phyloP scores from a whole-genome alignment of 2,329 filamentous ascomycete genomes.

The Daldinia sp. region DNA sequence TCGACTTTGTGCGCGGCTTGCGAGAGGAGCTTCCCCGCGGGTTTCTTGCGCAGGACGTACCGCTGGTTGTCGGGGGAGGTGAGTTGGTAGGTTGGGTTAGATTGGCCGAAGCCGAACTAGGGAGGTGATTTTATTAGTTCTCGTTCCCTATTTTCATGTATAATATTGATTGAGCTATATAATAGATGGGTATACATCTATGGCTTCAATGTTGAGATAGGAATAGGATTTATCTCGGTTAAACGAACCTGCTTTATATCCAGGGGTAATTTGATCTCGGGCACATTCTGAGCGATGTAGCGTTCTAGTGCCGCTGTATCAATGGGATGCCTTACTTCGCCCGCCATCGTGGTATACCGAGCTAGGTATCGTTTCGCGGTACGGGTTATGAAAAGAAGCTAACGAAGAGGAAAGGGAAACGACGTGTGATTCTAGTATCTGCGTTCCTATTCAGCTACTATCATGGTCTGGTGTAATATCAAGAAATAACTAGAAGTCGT shows the following conservation, averaged over 20 bases:
- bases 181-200: not conserved
- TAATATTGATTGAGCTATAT: no score
- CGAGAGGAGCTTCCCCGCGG: slow-evolving; percentile 91
- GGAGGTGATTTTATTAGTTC: slow-evolving; percentile 20
- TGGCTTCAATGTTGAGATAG: not conserved
- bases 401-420: not conserved
- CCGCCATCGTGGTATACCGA: slow-evolving; percentile 73
- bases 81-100: slow-evolving; percentile 95
- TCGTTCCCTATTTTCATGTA: no score
- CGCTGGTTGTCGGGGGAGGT: slow-evolving; percentile 76
- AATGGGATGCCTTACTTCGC: slow-evolving; percentile 89
- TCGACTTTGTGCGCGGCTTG: slow-evolving; percentile 97
- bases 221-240: not conserved
- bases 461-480: not conserved
- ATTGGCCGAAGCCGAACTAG: slow-evolving; percentile 96
- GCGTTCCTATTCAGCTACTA: not conserved
- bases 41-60: slow-evolving; percentile 97
- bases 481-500: not conserved
- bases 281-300: slow-evolving; percentile 83
- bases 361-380: not conserved
- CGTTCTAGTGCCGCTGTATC: slow-evolving; percentile 82
- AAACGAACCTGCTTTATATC: slow-evolving; percentile 84
- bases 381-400: not conserved
- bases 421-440: not conserved
- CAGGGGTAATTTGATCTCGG: slow-evolving; percentile 83